A percentile compares a stretch with the other conserved stretches of the same genome.
These are phyloP conservation scores for Vitis hybrid DNA, from an alignment of 177 flowering plant species.

Conservation along the genomic window DNA sequence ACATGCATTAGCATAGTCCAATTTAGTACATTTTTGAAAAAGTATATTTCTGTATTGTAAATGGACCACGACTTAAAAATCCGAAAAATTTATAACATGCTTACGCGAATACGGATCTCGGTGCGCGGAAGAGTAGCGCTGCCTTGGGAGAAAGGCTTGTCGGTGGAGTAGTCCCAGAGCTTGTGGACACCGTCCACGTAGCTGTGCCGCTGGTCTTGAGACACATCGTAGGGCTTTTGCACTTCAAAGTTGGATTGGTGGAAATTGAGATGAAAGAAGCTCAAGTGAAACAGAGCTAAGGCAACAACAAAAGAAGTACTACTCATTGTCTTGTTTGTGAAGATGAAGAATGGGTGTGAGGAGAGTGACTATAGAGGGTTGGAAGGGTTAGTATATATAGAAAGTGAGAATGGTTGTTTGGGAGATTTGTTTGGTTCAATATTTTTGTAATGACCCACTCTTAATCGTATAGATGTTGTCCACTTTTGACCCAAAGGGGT, in stretches of 20 bases:
- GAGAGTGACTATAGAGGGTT: too few species aligned
- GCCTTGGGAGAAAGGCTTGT: constrained; percentile 20
- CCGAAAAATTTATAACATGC: too few species aligned
- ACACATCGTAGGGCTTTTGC: constrained; percentile 31
- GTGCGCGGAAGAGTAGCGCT: constrained; percentile 23
- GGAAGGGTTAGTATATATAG: too few species aligned
- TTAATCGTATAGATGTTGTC: too few species aligned
- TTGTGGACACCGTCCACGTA: constrained; percentile 27
- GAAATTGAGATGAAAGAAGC: not conserved
- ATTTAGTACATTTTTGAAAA: not conserved
- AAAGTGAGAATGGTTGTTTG: too few species aligned
- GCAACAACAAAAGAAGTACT: not conserved
- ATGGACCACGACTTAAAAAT: too few species aligned
- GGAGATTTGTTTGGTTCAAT: too few species aligned
- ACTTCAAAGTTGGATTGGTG: constrained; percentile 17
- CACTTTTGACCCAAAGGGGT: too few species aligned
- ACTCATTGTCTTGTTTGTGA: not conserved
- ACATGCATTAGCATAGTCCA: not conserved
- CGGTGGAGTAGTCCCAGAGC: constrained; percentile 28
- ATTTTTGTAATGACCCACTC: too few species aligned
- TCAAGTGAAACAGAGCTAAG: not conserved
- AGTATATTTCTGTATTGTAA: too few species aligned
- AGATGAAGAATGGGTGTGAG: too few species aligned
- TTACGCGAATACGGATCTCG: constrained; percentile 16
- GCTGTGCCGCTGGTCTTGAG: constrained; percentile 18